These are phyloP conservation scores for Juglanconis sp. DNA, from an alignment of 2,329 filamentous ascomycete genomes.

Conservation along the genomic window DNA sequence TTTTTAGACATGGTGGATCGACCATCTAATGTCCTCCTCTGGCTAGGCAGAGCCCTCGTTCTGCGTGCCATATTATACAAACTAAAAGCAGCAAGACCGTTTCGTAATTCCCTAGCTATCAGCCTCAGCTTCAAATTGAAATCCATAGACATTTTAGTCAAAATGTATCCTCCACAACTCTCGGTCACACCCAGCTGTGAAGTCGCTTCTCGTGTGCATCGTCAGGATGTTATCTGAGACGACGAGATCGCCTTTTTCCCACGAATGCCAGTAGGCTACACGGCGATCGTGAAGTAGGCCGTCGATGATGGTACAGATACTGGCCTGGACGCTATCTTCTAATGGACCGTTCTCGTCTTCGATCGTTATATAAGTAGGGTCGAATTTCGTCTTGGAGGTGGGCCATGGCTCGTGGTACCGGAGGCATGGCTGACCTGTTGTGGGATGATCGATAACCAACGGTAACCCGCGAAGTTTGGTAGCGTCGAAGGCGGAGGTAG, in stretches of 20 bases:
- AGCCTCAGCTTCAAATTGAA: too few species aligned
- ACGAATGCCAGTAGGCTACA: slow-evolving; percentile 47
- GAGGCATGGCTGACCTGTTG: slow-evolving; percentile 44
- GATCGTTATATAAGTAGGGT: slow-evolving; percentile 41
- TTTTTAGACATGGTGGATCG: too few species aligned
- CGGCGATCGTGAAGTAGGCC: slow-evolving; percentile 46
- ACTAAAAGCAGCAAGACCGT: too few species aligned
- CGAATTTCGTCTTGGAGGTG: slow-evolving; percentile 47
- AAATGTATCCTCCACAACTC: slow-evolving; percentile 52
- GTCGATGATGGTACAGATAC: slow-evolving; percentile 38
- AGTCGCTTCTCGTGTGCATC: slow-evolving; percentile 49
- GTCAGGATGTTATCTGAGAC: slow-evolving; percentile 49
- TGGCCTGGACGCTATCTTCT: neutral
- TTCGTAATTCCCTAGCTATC: too few species aligned
- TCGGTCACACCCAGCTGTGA: slow-evolving; percentile 38
- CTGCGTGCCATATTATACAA: too few species aligned
- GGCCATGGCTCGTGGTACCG: slow-evolving; percentile 56
- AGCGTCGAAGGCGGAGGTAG: slow-evolving; percentile 44
- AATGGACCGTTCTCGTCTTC: slow-evolving; percentile 25
- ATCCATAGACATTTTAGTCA: slow-evolving; percentile 28
- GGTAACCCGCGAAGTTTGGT: slow-evolving; percentile 41
- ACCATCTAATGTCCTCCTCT: too few species aligned
- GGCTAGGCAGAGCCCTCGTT: too few species aligned
- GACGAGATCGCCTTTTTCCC: slow-evolving; percentile 53
- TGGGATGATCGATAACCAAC: slow-evolving; percentile 42